phyloP scores from a whole-genome alignment of 805 yeast species.

The Naumovozyma dairenensis region DNA sequence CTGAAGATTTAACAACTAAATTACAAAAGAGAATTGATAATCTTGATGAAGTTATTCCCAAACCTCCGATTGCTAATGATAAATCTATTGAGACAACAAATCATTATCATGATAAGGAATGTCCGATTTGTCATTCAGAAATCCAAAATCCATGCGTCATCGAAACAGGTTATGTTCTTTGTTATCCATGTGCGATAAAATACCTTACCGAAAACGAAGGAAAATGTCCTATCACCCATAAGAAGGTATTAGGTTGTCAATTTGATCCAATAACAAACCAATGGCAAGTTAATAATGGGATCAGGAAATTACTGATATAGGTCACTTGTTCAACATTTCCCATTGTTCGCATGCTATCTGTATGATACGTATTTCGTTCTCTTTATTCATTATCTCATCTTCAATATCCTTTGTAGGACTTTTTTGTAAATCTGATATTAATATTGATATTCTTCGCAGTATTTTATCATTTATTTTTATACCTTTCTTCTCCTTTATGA shows the following conservation, averaged over 20 bases:
- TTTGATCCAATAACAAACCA: slow-evolving; percentile 46
- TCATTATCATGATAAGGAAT: slow-evolving; percentile 31
- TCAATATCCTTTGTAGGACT: slow-evolving; percentile 19
- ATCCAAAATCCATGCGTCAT: slow-evolving; percentile 75
- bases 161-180: slow-evolving; percentile 86
- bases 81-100: slow-evolving; percentile 2
- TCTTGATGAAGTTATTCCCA: slow-evolving; percentile 35
- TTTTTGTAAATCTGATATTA: slow-evolving; percentile 15
- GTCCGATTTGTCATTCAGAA: slow-evolving; percentile 60
- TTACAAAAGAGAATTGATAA: slow-evolving; percentile 39
- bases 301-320: slow-evolving; percentile 62
- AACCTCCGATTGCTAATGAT: slow-evolving; percentile 6
- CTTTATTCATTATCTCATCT: slow-evolving; percentile 16
- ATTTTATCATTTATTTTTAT: slow-evolving; percentile 9
- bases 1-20: slow-evolving; percentile 58
- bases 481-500: slow-evolving; percentile 1
- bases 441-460: slow-evolving; percentile 14
- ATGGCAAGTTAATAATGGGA: slow-evolving; percentile 71
- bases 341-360: slow-evolving; percentile 22
- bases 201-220: slow-evolving; percentile 43
- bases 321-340: slow-evolving; percentile 11
- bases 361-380: slow-evolving; percentile 18
- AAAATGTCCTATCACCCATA: slow-evolving; percentile 77
- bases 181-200: slow-evolving; percentile 75
- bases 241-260: slow-evolving; percentile 58